These are phyloP conservation scores for Penicillium sp. DNA, from an alignment of 2,329 filamentous ascomycete genomes.

Conservation along the genomic window DNA sequence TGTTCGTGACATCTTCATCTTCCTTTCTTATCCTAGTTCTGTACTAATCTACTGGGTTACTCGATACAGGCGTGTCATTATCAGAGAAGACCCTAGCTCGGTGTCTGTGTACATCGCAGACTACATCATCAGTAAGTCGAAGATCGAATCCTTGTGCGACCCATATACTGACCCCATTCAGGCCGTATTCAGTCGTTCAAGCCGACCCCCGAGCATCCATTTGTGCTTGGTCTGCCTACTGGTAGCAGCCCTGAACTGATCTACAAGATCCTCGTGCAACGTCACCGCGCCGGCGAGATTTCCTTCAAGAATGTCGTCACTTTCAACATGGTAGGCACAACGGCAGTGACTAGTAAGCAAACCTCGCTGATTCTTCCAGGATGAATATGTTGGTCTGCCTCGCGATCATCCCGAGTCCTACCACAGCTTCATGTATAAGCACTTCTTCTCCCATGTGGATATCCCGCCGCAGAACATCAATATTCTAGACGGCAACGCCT, in stretches of 20 bases:
- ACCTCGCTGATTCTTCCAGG: constrained; percentile 47
- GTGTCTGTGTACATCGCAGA: constrained; percentile 76
- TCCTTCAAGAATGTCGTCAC: constrained; percentile 87
- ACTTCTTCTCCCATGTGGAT: constrained; percentile 85
- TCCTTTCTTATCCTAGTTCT: neutral
- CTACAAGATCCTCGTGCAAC: constrained; percentile 69
- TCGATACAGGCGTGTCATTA: constrained; percentile 71
- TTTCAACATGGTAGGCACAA: constrained; percentile 74
- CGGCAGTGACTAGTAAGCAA: neutral
- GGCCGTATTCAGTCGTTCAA: constrained; percentile 76
- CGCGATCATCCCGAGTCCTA: constrained; percentile 83
- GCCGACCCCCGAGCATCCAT: constrained; percentile 69
- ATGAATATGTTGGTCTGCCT: constrained; percentile 82
- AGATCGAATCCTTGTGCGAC: neutral
- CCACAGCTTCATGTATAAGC: constrained; percentile 90
- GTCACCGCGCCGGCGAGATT: constrained; percentile 54
- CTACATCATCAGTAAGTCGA: constrained; percentile 68
- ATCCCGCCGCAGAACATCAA: constrained; percentile 79
- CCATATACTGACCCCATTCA: constrained; percentile 31
- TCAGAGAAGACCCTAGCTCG: constrained; percentile 67
- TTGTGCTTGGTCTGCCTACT: constrained; percentile 80
- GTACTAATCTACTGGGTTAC: constrained; percentile 13
- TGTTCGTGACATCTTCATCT: constrained; percentile 24
- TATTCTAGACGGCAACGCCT: constrained; percentile 77
- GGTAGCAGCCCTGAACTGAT: constrained; percentile 77